Percentiles rank a stretch among this genome's conserved stretches.
Evolutionary conservation across 352 stramenopile species (phyloP).

Genomic region (Aphanomyces astaci): DNA sequence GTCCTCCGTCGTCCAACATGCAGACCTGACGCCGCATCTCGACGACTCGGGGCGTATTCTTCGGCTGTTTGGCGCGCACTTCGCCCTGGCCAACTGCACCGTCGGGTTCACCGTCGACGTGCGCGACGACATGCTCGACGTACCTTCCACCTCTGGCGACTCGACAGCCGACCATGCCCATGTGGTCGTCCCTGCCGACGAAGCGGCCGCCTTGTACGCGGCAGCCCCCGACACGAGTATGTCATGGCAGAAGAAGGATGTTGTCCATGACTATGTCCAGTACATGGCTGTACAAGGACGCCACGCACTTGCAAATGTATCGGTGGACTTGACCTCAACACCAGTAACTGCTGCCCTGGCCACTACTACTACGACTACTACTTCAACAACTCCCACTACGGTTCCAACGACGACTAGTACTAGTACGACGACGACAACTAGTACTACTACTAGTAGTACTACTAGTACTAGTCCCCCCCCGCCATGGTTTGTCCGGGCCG

Average conservation of each 20-base stretch:
- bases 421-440: neutral
- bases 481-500: slow-evolving; percentile 16
- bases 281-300: too few relatives aligned
- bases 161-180: neutral
- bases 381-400: too few relatives aligned
- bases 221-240: neutral
- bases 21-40: too few relatives aligned
- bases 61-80: neutral
- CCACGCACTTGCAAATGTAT: too few relatives aligned
- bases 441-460: too few relatives aligned
- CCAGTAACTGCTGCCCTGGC: too few relatives aligned
- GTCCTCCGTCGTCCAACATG: neutral
- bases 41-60: too few relatives aligned
- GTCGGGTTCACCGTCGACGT: neutral
- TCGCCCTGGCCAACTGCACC: slow-evolving; percentile 1
- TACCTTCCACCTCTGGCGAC: neutral
- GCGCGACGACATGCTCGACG: slow-evolving; percentile 3
- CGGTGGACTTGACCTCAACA: too few relatives aligned
- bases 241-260: neutral
- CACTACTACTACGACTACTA: too few relatives aligned
- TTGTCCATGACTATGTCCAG: too few relatives aligned
- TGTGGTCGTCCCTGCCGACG: neutral
- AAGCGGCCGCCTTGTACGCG: neutral
- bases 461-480: too few relatives aligned
- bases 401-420: neutral